These are phyloP conservation scores for Tripterygium wilfordii DNA, from an alignment of 177 flowering plant species.

Conservation along the genomic window DNA sequence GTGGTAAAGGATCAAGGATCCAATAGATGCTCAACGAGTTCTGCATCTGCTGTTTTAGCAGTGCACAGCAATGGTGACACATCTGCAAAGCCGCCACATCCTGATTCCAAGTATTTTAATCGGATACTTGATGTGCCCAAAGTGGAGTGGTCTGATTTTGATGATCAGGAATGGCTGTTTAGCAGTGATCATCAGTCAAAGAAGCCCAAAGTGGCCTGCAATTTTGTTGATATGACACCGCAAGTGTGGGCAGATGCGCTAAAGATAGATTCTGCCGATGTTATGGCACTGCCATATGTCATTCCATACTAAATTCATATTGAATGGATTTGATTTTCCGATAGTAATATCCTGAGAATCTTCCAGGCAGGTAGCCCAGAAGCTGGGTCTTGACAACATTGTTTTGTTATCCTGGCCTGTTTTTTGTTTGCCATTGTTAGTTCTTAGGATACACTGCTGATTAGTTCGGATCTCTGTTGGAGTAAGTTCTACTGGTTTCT, in stretches of 20 bases:
- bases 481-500: neutral
- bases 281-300: slow-evolving; percentile 40
- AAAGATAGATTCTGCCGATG: slow-evolving; percentile 27
- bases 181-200: slow-evolving; percentile 8
- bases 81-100: slow-evolving; percentile 31
- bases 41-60: slow-evolving; percentile 2
- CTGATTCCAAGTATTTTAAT: slow-evolving; percentile 29
- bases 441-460: neutral
- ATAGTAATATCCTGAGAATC: too few relatives aligned
- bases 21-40: slow-evolving; percentile 1
- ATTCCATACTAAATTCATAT: slow-evolving; percentile 36
- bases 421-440: neutral
- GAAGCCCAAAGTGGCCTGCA: slow-evolving; percentile 7
- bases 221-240: slow-evolving; percentile 4
- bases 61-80: slow-evolving; percentile 12
- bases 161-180: slow-evolving; percentile 38
- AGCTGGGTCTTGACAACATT: neutral
- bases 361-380: neutral
- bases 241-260: slow-evolving; percentile 38
- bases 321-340: neutral
- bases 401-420: neutral
- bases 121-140: slow-evolving; percentile 31
- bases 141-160: slow-evolving; percentile 17
- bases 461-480: neutral
- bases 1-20: slow-evolving; percentile 1